Conservation (phyloP, 139 green algal genomes). For the Closterium sp. region DNA sequence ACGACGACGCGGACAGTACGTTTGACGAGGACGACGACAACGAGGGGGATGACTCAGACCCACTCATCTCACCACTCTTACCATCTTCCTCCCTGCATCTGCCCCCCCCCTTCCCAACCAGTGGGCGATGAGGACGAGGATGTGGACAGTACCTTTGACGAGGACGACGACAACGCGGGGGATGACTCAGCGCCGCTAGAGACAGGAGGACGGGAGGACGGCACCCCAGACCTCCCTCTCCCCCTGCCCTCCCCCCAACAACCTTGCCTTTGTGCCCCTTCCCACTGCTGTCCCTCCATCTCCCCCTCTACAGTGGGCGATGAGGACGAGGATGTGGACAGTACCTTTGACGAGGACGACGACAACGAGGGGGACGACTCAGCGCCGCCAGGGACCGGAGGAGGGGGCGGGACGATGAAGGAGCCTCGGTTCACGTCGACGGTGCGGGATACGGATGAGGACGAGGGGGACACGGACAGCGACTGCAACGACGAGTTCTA, state of each 20-base stretch:
- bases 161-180: not conserved
- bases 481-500: not conserved
- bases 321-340: not conserved
- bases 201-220: too few relatives aligned
- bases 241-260: too few relatives aligned
- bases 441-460: too few relatives aligned
- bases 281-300: too few relatives aligned
- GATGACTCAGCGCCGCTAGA: too few relatives aligned
- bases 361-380: not conserved
- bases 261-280: too few relatives aligned
- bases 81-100: not conserved
- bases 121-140: not conserved
- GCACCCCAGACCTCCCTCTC: too few relatives aligned
- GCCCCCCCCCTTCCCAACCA: not conserved
- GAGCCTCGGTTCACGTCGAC: too few relatives aligned
- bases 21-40: not conserved
- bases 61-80: too few relatives aligned
- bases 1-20: not conserved
- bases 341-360: not conserved
- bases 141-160: not conserved
- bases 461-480: not conserved
- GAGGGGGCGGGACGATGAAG: too few relatives aligned
- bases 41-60: too few relatives aligned
- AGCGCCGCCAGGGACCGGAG: too few relatives aligned
- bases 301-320: not conserved